phyloP scores from a whole-genome alignment of 805 yeast genomes.

The Pichia thaimueangensis region DNA sequence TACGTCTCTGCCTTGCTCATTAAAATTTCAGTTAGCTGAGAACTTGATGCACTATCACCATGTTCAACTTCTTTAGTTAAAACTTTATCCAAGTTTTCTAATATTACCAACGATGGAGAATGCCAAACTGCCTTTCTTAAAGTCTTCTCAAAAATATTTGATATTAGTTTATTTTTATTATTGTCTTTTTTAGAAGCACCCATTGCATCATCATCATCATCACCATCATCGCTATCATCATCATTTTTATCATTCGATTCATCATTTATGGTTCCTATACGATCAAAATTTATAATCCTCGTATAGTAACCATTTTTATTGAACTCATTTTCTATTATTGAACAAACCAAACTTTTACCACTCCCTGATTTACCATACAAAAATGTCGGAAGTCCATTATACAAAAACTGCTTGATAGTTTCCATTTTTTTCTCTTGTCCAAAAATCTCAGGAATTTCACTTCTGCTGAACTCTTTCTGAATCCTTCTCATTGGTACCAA shows the following conservation, averaged over 20 bases:
- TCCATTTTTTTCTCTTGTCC: slow-evolving; percentile 49
- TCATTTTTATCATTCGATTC: slow-evolving; percentile 33
- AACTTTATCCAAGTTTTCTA: slow-evolving; percentile 74
- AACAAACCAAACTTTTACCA: slow-evolving; percentile 63
- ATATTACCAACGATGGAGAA: slow-evolving; percentile 63
- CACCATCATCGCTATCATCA: not conserved
- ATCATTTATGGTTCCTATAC: slow-evolving; percentile 52
- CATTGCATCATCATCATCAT: not conserved
- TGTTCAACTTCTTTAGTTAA: slow-evolving; percentile 58
- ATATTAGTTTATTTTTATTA: slow-evolving; percentile 17
- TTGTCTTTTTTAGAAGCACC: slow-evolving; percentile 1
- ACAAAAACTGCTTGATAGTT: slow-evolving; percentile 34
- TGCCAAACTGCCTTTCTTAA: slow-evolving; percentile 51
- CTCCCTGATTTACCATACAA: slow-evolving; percentile 73
- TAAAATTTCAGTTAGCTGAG: slow-evolving; percentile 60
- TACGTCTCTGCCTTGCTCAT: slow-evolving; percentile 38
- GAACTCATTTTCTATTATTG: slow-evolving; percentile 36
- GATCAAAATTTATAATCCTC: slow-evolving; percentile 32
- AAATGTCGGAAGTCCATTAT: slow-evolving; percentile 45
- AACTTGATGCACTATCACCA: slow-evolving; percentile 52
- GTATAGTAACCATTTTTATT: slow-evolving; percentile 38
- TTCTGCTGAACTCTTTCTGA: slow-evolving; percentile 9
- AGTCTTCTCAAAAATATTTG: slow-evolving; percentile 42
- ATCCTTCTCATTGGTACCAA: slow-evolving; percentile 39
- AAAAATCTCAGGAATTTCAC: slow-evolving; percentile 32